Evolutionary conservation across 768 basidiomycete species (phyloP).

Genomic region (Mycena venus): DNA sequence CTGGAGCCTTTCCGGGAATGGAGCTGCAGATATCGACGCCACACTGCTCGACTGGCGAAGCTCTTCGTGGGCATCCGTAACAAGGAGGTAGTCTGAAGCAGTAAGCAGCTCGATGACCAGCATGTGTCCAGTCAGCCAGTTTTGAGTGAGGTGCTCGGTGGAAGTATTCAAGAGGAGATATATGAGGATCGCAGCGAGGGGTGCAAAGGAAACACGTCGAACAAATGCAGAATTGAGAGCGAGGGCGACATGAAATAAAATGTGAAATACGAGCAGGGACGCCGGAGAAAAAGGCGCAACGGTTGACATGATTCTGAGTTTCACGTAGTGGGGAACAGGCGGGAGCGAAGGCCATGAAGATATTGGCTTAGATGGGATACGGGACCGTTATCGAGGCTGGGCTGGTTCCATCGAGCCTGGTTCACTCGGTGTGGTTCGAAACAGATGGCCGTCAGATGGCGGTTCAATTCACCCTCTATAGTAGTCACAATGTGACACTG

Average conservation of each 20-base stretch:
- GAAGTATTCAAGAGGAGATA: slow-evolving; percentile 44
- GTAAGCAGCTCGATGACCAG: slow-evolving; percentile 40
- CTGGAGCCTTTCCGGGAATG: slow-evolving; percentile 36
- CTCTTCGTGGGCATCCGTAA: slow-evolving; percentile 41
- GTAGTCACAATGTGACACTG: no score
- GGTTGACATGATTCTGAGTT: neutral
- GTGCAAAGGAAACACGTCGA: slow-evolving; percentile 31
- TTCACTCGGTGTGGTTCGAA: no score
- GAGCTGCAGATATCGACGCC: neutral
- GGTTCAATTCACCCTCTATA: no score
- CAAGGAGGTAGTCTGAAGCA: slow-evolving; percentile 44
- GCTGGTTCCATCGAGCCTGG: no score
- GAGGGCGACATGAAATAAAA: neutral
- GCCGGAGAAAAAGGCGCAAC: neutral
- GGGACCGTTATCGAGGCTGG: no score
- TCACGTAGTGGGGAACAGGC: neutral
- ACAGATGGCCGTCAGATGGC: no score
- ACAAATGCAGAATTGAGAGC: neutral
- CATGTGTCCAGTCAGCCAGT: slow-evolving; percentile 4
- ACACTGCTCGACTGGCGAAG: slow-evolving; percentile 31
- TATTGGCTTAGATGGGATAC: no score
- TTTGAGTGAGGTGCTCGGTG: slow-evolving; percentile 37
- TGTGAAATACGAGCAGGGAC: neutral
- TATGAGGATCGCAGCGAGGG: slow-evolving; percentile 34
- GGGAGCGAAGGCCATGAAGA: no score